These are phyloP conservation scores for Biancaea sappan DNA, from an alignment of 306 rosid genomes.

Conservation along the genomic window DNA sequence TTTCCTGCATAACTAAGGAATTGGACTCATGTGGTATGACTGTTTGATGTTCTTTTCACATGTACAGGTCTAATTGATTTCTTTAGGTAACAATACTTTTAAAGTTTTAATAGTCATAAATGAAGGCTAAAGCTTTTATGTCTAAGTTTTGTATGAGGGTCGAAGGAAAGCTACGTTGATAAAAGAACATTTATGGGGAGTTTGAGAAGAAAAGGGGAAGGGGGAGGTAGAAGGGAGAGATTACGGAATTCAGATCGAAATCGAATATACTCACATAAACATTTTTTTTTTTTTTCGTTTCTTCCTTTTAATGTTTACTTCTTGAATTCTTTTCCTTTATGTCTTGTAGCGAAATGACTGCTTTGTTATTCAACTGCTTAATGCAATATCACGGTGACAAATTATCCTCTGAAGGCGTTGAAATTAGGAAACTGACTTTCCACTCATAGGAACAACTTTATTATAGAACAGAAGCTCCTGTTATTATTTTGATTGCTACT, in stretches of 20 bases:
- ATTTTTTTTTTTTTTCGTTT: not conserved
- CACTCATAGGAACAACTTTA: not conserved
- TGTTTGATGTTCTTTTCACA: slow-evolving; percentile 12
- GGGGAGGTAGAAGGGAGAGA: not conserved
- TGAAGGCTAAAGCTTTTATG: not conserved
- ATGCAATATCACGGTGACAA: slow-evolving; percentile 23
- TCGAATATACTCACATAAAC: not conserved
- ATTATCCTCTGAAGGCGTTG: not conserved
- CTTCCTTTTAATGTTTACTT: slow-evolving; percentile 4
- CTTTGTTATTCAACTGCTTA: slow-evolving; percentile 30
- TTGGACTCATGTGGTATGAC: slow-evolving; percentile 15
- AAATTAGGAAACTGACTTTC: not conserved
- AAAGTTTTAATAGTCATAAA: slow-evolving; percentile 15
- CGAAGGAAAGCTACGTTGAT: not conserved
- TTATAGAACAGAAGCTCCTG: not conserved
- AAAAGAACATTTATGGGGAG: not conserved
- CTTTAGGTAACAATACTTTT: not conserved
- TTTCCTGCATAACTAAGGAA: not conserved
- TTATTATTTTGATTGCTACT: not conserved
- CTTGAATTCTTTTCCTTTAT: slow-evolving; percentile 12
- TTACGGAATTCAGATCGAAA: not conserved
- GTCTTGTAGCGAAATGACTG: slow-evolving; percentile 23
- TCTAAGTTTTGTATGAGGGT: not conserved
- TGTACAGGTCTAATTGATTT: slow-evolving; percentile 20
- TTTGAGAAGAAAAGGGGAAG: not conserved